These are phyloP conservation scores for Malus hybrid DNA, from an alignment of 331 rosid species.

Conservation along the genomic window DNA sequence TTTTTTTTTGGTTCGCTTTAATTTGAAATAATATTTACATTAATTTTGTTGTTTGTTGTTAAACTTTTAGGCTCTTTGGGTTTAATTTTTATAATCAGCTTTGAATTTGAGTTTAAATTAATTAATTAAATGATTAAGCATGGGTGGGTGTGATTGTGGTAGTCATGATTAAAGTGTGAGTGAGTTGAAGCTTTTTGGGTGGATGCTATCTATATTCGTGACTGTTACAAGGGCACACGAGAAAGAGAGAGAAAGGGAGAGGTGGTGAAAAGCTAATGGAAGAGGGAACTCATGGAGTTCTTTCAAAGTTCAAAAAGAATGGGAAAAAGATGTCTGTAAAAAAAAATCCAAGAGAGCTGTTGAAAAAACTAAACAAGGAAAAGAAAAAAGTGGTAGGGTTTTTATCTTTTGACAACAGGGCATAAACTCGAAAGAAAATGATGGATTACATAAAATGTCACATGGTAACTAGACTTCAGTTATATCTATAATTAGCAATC, in stretches of 20 bases:
- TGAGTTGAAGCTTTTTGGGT: slow-evolving; percentile 36
- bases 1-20: slow-evolving; percentile 23
- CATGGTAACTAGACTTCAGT: too few relatives aligned
- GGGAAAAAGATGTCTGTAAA: neutral
- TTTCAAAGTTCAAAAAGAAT: neutral
- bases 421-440: too few relatives aligned
- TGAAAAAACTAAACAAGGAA: too few relatives aligned
- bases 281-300: neutral
- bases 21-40: slow-evolving; percentile 37
- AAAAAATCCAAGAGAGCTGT: neutral
- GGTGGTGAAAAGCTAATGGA: neutral
- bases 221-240: neutral
- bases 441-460: too few relatives aligned
- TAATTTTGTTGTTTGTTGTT: slow-evolving; percentile 4
- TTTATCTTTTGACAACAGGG: too few relatives aligned
- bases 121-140: slow-evolving; percentile 17
- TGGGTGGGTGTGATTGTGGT: slow-evolving; percentile 35
- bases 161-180: slow-evolving; percentile 72
- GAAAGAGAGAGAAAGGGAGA: neutral
- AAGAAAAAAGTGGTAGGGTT: neutral
- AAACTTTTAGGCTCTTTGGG: neutral
- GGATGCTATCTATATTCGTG: neutral
- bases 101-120: neutral
- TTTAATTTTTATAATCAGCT: neutral
- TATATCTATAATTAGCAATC: too few relatives aligned